Percentiles rank a stretch among this genome's conserved stretches.
These are phyloP conservation scores for Capsaspora owczarzaki DNA, from an alignment of 78 protist genomes.

Conservation along the genomic window DNA sequence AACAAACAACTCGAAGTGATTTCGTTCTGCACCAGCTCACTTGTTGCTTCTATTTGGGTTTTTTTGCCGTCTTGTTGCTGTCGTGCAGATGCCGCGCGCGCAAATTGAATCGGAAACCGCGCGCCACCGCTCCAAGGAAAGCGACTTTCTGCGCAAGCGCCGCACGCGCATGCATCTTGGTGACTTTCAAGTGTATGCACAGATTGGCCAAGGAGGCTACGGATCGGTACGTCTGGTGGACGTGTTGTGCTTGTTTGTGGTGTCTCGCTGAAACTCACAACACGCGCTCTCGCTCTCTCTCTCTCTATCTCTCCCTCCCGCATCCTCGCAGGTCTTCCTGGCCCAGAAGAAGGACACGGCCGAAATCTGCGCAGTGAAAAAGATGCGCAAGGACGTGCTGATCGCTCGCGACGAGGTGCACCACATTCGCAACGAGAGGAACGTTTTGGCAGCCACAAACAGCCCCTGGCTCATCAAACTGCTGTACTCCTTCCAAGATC, in stretches of 20 bases:
- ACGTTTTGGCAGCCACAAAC: constrained; percentile 53
- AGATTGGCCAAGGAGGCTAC: constrained; percentile 20
- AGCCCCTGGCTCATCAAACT: constrained; percentile 60
- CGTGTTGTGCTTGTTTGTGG: neutral
- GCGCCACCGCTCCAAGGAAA: too few relatives aligned
- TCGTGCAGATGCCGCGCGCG: neutral
- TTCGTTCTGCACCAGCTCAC: neutral
- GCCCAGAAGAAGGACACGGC: constrained; percentile 5
- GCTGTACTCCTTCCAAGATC: constrained; percentile 68
- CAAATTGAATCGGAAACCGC: too few relatives aligned
- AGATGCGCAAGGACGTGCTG: constrained; percentile 31
- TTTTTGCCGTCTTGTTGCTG: neutral
- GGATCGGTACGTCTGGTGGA: neutral
- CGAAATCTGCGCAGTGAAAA: constrained; percentile 45
- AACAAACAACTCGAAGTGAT: neutral
- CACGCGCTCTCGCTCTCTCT: neutral
- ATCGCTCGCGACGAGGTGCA: neutral
- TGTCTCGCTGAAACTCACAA: neutral
- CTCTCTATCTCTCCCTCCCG: neutral
- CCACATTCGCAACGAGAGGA: constrained; percentile 70
- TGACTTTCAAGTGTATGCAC: neutral
- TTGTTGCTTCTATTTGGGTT: neutral
- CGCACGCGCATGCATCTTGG: neutral
- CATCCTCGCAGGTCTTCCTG: constrained; percentile 24
- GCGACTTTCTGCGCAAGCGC: too few relatives aligned